Percentiles rank a stretch among this genome's conserved stretches.
Conservation (phyloP, 106 monocot species). For the Dioscorea zingiberensis region DNA sequence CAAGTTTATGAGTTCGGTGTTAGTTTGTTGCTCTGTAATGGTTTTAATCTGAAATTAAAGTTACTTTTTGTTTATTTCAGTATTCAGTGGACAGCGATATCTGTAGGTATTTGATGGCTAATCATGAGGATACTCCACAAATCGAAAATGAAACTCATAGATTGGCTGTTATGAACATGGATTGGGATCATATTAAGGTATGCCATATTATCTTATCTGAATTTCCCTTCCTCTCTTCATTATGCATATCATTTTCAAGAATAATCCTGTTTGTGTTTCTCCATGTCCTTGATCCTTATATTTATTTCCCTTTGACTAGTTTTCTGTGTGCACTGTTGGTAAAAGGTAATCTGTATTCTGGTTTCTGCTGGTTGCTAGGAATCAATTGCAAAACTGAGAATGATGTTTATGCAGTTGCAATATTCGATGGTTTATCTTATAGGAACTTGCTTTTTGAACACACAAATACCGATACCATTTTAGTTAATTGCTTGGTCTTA, state of each 20-base stretch:
- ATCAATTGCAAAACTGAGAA: background rate
- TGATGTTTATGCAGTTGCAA: background rate
- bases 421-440: background rate
- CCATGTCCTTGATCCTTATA: too few relatives aligned
- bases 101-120: constrained; percentile 53
- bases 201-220: background rate
- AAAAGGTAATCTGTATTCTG: background rate
- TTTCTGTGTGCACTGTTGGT: background rate
- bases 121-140: constrained; percentile 61
- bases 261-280: too few relatives aligned
- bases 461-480: background rate
- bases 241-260: background rate
- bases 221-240: background rate
- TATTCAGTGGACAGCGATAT: constrained; percentile 49
- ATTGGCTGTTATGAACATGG: constrained; percentile 90
- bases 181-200: constrained; percentile 97
- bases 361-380: background rate
- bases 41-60: background rate
- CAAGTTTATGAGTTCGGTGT: background rate
- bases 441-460: background rate
- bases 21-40: background rate
- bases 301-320: background rate
- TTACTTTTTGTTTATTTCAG: constrained; percentile 25
- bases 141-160: constrained; percentile 67
- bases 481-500: background rate